Conservation (phyloP, 192 early-diverging fungal genomes). For the Lobosporangium transversale region DNA sequence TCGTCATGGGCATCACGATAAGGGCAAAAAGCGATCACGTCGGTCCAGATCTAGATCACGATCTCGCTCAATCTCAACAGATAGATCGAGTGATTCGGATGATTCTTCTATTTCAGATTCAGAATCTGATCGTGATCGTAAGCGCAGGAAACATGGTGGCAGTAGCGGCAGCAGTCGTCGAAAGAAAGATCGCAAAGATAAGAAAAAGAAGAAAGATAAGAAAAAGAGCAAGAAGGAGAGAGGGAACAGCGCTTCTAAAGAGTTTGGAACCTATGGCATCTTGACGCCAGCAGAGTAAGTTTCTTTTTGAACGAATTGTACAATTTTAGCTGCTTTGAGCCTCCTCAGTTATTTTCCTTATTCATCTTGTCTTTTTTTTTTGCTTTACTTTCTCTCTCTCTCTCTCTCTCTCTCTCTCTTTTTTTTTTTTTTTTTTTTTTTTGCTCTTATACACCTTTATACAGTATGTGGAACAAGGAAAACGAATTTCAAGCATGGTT, state of each 20-base stretch:
- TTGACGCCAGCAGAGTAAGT: constrained; percentile 65
- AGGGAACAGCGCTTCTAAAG: constrained; percentile 49
- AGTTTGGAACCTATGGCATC: constrained; percentile 64
- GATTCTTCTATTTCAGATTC: constrained; percentile 42
- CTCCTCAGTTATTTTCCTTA: background rate
- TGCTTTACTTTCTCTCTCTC: background rate
- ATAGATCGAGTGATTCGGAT: constrained; percentile 20
- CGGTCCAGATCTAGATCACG: constrained; percentile 37
- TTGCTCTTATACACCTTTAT: background rate
- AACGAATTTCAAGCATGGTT: constrained; percentile 68
- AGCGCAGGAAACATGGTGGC: constrained; percentile 36
- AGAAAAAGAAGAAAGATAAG: constrained; percentile 56
- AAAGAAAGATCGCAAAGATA: constrained; percentile 57
- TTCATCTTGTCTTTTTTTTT: background rate
- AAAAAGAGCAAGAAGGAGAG: constrained; percentile 58
- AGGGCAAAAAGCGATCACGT: constrained; percentile 33
- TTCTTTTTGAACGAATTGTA: background rate
- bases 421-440: background rate
- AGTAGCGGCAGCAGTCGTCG: constrained; percentile 25
- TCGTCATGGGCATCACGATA: constrained; percentile 8
- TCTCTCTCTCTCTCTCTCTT: background rate
- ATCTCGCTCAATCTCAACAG: constrained; percentile 20
- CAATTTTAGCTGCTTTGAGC: background rate
- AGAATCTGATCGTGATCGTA: constrained; percentile 37
- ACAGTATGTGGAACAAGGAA: constrained; percentile 51